Evolutionary conservation across 768 basidiomycete genomes (phyloP).

Genomic region (Cystobasidium onofrii): DNA sequence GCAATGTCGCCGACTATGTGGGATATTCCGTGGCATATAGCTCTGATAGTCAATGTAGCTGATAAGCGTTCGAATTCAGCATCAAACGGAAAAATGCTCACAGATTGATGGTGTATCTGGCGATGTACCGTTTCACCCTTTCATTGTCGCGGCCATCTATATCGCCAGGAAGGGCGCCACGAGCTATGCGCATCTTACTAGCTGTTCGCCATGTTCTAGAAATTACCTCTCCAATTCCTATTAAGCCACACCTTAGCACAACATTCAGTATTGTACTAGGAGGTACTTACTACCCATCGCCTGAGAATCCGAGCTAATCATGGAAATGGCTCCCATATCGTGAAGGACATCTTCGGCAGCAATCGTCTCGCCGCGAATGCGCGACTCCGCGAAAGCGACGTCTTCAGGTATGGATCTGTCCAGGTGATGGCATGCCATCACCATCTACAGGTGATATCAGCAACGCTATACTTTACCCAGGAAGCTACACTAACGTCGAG

Average conservation of each 20-base stretch:
- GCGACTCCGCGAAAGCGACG: slow-evolving; percentile 88
- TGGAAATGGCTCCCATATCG: slow-evolving; percentile 72
- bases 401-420: slow-evolving; percentile 65
- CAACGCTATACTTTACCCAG: background rate
- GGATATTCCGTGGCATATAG: slow-evolving; percentile 64
- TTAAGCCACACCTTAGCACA: no score
- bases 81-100: slow-evolving; percentile 48
- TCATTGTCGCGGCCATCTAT: slow-evolving; percentile 65
- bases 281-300: slow-evolving; percentile 60
- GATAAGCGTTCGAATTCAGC: background rate
- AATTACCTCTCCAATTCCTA: slow-evolving; percentile 74
- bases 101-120: slow-evolving; percentile 98
- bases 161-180: slow-evolving; percentile 69
- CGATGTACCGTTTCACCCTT: slow-evolving; percentile 85
- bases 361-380: slow-evolving; percentile 91
- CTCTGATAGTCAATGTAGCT: background rate
- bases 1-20: slow-evolving; percentile 77
- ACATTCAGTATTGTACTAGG: no score
- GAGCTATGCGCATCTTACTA: slow-evolving; percentile 75
- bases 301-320: slow-evolving; percentile 93
- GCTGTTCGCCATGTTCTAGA: slow-evolving; percentile 93
- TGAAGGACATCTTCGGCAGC: slow-evolving; percentile 82
- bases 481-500: slow-evolving; percentile 61
- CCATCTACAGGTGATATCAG: slow-evolving; percentile 59
- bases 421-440: slow-evolving; percentile 57